Evolutionary conservation across 768 basidiomycete species (phyloP).

Genomic region (Lentinula sp.): DNA sequence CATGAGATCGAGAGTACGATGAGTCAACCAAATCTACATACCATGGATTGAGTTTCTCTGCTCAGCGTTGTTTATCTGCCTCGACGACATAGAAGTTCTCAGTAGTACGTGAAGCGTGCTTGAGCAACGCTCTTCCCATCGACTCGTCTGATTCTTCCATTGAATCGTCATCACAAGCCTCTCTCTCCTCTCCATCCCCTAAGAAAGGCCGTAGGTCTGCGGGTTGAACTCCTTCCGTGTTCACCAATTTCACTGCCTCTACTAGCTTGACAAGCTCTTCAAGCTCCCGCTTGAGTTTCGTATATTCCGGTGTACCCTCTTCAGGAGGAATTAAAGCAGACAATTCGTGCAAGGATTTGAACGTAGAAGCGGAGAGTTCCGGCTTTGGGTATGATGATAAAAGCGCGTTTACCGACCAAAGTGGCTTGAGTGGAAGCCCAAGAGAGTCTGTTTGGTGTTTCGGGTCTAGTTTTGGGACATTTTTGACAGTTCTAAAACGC

Average conservation of each 20-base stretch:
- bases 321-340: constrained; percentile 68
- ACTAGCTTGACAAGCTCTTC: constrained; percentile 72
- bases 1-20: background rate
- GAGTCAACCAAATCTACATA: background rate
- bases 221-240: constrained; percentile 28
- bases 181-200: constrained; percentile 30
- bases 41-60: background rate
- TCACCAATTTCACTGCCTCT: constrained; percentile 71
- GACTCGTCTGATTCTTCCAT: constrained; percentile 13
- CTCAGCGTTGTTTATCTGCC: constrained; percentile 26
- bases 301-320: constrained; percentile 48
- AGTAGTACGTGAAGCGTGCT: constrained; percentile 41
- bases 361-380: constrained; percentile 45
- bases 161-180: constrained; percentile 13
- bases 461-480: constrained; percentile 2
- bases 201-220: constrained; percentile 29
- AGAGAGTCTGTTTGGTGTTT: constrained; percentile 40
- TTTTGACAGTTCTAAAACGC: constrained; percentile 6
- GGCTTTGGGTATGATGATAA: constrained; percentile 75
- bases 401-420: constrained; percentile 77
- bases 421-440: constrained; percentile 60
- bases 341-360: constrained; percentile 62
- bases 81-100: constrained; percentile 63
- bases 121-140: constrained; percentile 40
- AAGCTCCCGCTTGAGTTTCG: constrained; percentile 48